These are phyloP conservation scores for Zangia roseola DNA, from an alignment of 768 basidiomycete species.

Conservation along the genomic window DNA sequence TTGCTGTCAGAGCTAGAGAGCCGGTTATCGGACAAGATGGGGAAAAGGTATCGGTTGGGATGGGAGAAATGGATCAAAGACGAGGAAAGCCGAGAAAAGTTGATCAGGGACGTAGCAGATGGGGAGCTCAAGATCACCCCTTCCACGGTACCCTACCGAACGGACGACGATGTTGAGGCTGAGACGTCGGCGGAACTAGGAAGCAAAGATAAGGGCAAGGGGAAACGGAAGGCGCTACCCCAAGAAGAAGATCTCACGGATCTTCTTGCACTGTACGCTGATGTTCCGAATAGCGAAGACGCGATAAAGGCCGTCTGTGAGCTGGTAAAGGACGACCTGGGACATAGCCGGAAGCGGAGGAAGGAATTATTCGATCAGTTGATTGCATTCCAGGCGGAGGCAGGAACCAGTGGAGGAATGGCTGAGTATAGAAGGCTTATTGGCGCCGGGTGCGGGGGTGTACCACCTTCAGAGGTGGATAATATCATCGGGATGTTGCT, in stretches of 20 bases:
- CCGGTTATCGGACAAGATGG: slow-evolving; percentile 74
- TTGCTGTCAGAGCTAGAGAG: slow-evolving; percentile 60
- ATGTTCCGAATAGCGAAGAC: slow-evolving; percentile 58
- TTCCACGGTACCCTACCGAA: slow-evolving; percentile 43
- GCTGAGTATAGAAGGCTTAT: slow-evolving; percentile 86
- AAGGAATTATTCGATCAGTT: slow-evolving; percentile 71
- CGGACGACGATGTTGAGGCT: slow-evolving; percentile 45
- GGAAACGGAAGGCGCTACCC: slow-evolving; percentile 52
- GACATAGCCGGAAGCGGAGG: slow-evolving; percentile 64
- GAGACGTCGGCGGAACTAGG: slow-evolving; percentile 38
- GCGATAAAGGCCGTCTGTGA: slow-evolving; percentile 56
- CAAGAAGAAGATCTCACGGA: slow-evolving; percentile 63
- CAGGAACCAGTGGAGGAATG: slow-evolving; percentile 88
- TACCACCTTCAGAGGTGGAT: slow-evolving; percentile 86
- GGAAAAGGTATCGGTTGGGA: slow-evolving; percentile 75
- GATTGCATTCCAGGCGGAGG: slow-evolving; percentile 81
- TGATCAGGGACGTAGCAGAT: slow-evolving; percentile 59
- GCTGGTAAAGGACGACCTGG: slow-evolving; percentile 60
- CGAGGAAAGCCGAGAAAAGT: slow-evolving; percentile 75
- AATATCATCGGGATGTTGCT: slow-evolving; percentile 79
- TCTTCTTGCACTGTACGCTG: slow-evolving; percentile 54
- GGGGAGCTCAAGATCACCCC: slow-evolving; percentile 52
- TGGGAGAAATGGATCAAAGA: slow-evolving; percentile 93
- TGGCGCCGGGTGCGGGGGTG: slow-evolving; percentile 85
- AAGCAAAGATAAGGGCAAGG: slow-evolving; percentile 47